Conservation (phyloP, 768 basidiomycete species). For the Sarcodon aspratus region DNA sequence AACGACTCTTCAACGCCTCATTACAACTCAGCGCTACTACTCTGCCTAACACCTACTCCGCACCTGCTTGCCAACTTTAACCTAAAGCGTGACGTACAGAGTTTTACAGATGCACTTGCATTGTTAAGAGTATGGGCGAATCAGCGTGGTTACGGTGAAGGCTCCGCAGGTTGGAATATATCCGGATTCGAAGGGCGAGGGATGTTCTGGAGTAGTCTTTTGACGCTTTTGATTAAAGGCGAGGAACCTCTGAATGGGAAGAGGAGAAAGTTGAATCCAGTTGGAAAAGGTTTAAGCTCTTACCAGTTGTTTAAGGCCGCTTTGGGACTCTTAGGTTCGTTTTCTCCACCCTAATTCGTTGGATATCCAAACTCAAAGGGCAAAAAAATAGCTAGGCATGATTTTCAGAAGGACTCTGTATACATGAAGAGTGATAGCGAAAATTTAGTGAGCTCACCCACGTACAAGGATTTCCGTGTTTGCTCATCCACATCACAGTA, state of each 20-base stretch:
- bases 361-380: not conserved
- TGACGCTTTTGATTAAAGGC: slow-evolving; percentile 53
- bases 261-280: slow-evolving; percentile 32
- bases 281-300: slow-evolving; percentile 78
- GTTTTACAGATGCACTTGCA: slow-evolving; percentile 64
- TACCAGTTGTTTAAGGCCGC: slow-evolving; percentile 86
- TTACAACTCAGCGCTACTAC: slow-evolving; percentile 70
- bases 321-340: slow-evolving; percentile 73
- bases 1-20: slow-evolving; percentile 49
- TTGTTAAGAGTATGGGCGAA: slow-evolving; percentile 86
- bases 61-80: slow-evolving; percentile 34
- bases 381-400: slow-evolving; percentile 49
- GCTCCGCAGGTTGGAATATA: slow-evolving; percentile 37
- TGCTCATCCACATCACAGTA: not conserved
- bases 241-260: slow-evolving; percentile 35
- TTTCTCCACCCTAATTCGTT: not conserved
- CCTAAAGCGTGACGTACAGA: slow-evolving; percentile 35
- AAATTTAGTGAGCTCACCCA: slow-evolving; percentile 33
- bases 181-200: slow-evolving; percentile 63
- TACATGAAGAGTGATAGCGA: slow-evolving; percentile 48
- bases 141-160: slow-evolving; percentile 67
- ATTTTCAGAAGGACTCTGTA: slow-evolving; percentile 43
- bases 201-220: slow-evolving; percentile 53
- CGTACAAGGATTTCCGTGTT: not conserved
- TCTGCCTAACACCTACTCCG: slow-evolving; percentile 33